A percentile compares a stretch with the other conserved stretches of the same genome.
Conservation (phyloP, 164 flowering plant species). For the Kalanchoe fedtschenkoi region DNA sequence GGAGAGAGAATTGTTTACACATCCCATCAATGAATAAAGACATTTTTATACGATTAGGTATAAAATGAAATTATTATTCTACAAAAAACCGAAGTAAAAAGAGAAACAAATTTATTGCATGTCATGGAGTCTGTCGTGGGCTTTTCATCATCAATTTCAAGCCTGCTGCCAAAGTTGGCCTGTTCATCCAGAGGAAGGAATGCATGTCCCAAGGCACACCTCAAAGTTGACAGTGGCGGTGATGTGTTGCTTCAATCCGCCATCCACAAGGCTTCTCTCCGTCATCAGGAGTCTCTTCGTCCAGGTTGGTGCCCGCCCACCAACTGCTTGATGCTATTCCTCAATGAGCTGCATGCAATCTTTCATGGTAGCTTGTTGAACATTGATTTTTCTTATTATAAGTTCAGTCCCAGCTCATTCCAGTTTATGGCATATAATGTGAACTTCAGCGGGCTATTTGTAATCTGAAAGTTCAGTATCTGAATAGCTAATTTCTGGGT, state of each 20-base stretch:
- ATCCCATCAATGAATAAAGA: too few relatives aligned
- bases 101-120: background rate
- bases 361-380: too few relatives aligned
- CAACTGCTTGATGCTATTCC: background rate
- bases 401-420: too few relatives aligned
- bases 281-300: conserved; percentile 49
- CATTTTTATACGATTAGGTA: too few relatives aligned
- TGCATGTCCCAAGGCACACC: conserved; percentile 21
- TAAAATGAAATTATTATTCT: too few relatives aligned
- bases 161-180: background rate
- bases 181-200: conserved; percentile 8
- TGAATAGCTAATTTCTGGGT: background rate
- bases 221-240: conserved; percentile 15
- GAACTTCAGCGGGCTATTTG: background rate
- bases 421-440: too few relatives aligned
- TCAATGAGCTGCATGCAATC: background rate
- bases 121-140: background rate
- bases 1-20: too few relatives aligned
- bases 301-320: conserved; percentile 34
- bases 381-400: background rate
- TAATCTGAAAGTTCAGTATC: background rate
- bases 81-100: too few relatives aligned
- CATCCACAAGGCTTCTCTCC: conserved; percentile 48
- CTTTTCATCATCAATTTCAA: background rate
- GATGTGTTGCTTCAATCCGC: conserved; percentile 49